Conservation (phyloP, 2,329 filamentous ascomycete genomes). For the Epichloe gansuensis region DNA sequence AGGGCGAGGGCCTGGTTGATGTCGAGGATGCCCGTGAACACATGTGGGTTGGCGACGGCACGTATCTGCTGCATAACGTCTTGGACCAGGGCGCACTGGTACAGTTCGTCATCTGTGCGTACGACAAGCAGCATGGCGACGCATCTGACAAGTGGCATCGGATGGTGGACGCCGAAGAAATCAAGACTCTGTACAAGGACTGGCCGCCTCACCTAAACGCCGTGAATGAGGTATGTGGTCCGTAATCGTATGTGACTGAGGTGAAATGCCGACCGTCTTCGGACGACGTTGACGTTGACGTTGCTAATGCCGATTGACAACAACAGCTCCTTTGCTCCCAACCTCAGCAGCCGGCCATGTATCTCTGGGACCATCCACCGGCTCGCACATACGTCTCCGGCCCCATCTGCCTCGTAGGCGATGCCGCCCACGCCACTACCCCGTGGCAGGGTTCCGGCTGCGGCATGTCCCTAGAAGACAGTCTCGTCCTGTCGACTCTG, state of each 20-base stretch:
- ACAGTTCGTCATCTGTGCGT: slow-evolving; percentile 1
- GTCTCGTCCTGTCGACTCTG: slow-evolving; percentile 8
- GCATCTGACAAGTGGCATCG: neutral
- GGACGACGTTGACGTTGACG: no score
- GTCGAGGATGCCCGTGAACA: slow-evolving; percentile 2
- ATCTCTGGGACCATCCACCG: slow-evolving; percentile 6
- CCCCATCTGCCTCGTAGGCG: slow-evolving; percentile 12
- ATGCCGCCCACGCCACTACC: slow-evolving; percentile 14
- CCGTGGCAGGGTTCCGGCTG: slow-evolving; percentile 15
- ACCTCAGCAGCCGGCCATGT: neutral
- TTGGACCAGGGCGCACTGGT: neutral
- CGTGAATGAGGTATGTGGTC: neutral
- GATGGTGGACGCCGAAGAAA: neutral
- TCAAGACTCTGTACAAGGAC: neutral
- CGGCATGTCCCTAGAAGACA: slow-evolving; percentile 15
- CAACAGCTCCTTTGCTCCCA: slow-evolving; percentile 4
- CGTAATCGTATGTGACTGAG: no score
- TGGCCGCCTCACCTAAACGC: slow-evolving; percentile 1
- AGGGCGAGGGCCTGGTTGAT: neutral
- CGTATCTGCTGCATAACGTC: slow-evolving; percentile 1
- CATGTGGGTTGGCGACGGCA: slow-evolving; percentile 1
- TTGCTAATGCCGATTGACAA: neutral
- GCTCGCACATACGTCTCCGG: slow-evolving; percentile 8
- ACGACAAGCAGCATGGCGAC: neutral
- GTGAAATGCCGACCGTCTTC: no score